Percentiles rank a stretch among this genome's conserved stretches.
Evolutionary conservation across 139 green algal species (phyloP).

Genomic region (Ettlia oleoabundans): DNA sequence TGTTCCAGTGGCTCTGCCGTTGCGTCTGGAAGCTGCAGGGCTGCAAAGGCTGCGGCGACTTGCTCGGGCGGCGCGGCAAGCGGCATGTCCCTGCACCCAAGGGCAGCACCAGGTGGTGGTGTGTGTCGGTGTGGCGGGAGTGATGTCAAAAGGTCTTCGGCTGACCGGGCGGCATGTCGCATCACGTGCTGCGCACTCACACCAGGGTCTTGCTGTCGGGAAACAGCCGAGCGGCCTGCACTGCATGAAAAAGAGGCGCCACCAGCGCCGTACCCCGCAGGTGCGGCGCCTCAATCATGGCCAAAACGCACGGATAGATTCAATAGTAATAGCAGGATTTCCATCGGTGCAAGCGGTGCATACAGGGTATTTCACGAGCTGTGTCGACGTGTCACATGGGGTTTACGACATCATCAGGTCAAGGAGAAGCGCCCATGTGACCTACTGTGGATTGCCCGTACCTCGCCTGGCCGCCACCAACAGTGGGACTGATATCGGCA

Average conservation of each 20-base stretch:
- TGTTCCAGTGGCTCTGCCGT: background rate
- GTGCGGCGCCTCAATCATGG: background rate
- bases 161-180: background rate
- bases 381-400: too few relatives aligned
- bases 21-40: background rate
- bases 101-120: background rate
- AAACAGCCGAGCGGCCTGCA: conserved; percentile 18
- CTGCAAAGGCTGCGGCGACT: conserved; percentile 23
- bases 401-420: too few relatives aligned
- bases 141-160: background rate
- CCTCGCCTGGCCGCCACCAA: too few relatives aligned
- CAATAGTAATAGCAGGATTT: too few relatives aligned
- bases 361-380: too few relatives aligned
- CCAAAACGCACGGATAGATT: too few relatives aligned
- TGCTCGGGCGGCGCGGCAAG: conserved; percentile 8
- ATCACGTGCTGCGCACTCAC: too few relatives aligned
- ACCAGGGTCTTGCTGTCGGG: conserved; percentile 43
- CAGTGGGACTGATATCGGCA: too few relatives aligned
- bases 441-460: too few relatives aligned
- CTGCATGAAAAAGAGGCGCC: background rate
- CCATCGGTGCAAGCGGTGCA: too few relatives aligned
- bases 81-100: conserved; percentile 39
- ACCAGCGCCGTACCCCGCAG: background rate
- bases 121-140: background rate
- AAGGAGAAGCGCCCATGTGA: too few relatives aligned